phyloP scores from a whole-genome alignment of 768 basidiomycete species.

The Kwoniella bestiolae region DNA sequence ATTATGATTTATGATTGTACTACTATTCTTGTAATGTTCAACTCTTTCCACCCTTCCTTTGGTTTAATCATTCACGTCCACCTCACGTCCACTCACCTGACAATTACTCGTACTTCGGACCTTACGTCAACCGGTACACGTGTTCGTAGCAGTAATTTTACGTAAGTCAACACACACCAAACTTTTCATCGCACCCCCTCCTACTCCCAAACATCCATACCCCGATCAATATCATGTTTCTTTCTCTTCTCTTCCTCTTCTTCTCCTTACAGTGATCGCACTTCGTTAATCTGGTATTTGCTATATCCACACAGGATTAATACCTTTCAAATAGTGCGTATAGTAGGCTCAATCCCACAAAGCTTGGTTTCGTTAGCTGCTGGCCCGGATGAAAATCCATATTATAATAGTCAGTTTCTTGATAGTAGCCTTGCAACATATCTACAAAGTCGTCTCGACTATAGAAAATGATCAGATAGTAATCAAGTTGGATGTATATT shows the following conservation, averaged over 20 bases:
- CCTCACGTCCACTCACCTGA: neutral
- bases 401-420: constrained; percentile 53
- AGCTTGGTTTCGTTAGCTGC: constrained; percentile 55
- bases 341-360: constrained; percentile 23
- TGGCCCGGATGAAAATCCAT: constrained; percentile 35
- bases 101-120: neutral
- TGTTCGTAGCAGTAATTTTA: neutral
- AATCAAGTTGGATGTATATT: too few species aligned
- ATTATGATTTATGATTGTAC: too few species aligned
- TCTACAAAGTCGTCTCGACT: neutral
- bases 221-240: neutral
- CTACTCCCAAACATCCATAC: neutral
- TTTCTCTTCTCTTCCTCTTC: constrained; percentile 9
- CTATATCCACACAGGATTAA: constrained; percentile 3
- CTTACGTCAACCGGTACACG: constrained; percentile 9
- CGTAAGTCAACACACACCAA: neutral
- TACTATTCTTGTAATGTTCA: neutral
- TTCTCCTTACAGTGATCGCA: constrained; percentile 25
- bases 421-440: constrained; percentile 56
- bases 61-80: neutral
- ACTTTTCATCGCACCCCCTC: constrained; percentile 8
- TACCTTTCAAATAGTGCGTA: constrained; percentile 31
- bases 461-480: too few species aligned
- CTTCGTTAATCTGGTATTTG: constrained; percentile 29
- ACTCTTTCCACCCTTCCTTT: constrained; percentile 1